Evolutionary conservation across 306 rosid genomes (phyloP).

Genomic region (Prunus mume): DNA sequence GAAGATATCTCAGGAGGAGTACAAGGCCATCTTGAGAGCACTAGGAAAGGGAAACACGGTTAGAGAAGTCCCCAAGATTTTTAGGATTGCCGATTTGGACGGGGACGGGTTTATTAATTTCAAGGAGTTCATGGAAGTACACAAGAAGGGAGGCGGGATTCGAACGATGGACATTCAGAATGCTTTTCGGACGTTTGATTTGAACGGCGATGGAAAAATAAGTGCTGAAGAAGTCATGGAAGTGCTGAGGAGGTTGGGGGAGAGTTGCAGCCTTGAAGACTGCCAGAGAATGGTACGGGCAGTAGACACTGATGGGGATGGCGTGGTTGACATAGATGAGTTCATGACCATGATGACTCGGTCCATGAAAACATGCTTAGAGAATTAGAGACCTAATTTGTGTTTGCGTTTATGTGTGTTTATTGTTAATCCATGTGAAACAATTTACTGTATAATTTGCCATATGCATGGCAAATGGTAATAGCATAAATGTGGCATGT

Average conservation of each 20-base stretch:
- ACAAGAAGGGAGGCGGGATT: constrained; percentile 65
- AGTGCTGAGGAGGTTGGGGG: constrained; percentile 62
- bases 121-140: constrained; percentile 71
- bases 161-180: constrained; percentile 50
- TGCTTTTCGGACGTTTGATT: constrained; percentile 63
- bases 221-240: constrained; percentile 74
- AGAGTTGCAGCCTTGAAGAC: constrained; percentile 64
- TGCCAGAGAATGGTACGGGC: constrained; percentile 72
- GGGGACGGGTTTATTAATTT: constrained; percentile 79
- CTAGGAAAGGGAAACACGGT: constrained; percentile 48
- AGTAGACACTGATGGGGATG: constrained; percentile 80
- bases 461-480: not conserved
- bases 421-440: not conserved
- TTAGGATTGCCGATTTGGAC: constrained; percentile 63
- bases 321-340: constrained; percentile 76
- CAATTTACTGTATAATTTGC: not conserved
- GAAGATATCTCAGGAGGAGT: constrained; percentile 70
- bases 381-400: not conserved
- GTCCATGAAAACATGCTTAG: constrained; percentile 16
- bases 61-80: constrained; percentile 64
- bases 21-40: constrained; percentile 52
- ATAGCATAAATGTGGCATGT: not conserved
- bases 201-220: constrained; percentile 77
- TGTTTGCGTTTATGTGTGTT: not conserved
- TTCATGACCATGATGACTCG: constrained; percentile 82